Base-by-base conservation (phyloP, 2,329 filamentous ascomycete species). In the Xylariales sp. region DNA sequence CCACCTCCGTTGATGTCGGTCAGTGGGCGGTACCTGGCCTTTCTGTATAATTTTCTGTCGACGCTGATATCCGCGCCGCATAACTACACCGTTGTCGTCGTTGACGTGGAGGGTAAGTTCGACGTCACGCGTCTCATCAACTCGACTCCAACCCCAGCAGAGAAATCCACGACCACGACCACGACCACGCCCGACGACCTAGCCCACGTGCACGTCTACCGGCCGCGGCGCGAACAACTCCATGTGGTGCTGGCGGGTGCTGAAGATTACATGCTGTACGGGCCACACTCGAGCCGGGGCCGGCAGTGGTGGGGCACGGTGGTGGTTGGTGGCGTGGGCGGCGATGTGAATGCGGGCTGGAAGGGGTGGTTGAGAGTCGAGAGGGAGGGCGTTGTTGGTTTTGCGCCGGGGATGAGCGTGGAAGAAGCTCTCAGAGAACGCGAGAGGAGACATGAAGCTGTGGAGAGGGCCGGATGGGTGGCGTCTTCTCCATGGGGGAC, bases 251-350 rank as follows among this genome's bases (percentile, higher is more conserved):
- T 87, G 6, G 74, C 79, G 1, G 78, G 80, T 0, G 81, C 83
- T 3, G 80, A 83, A 57, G 72, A 79, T 49, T 83, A 82, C 73
- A 85, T 88, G 80, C 77, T 88, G 5, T 89, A 89, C 75, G 80
- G 81, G 3, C 66, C 74, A 6, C 80, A 81, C 67, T 74, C 72
- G 45, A 87, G 84, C 69, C 79, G 80, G 5, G 76, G 72, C 32
- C 81, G 87, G 3, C 81, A 83, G 67, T 87, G 84, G 83, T 89
- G 87, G 87, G 87, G 87, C n/a, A 87, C 85, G 1, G 72, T 89
- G 32, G 82, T 89, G 5, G 71, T 88, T 46, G 85, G 84, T 9
- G 81, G 81, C 0, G 70, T 75, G 3, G 77, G 77, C 5, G 76
- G 77, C 0, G 78, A 80, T 23, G 76, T 82, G 45, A 78, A 75